Evolutionary conservation across 1,139 yeast genomes (phyloP), one percentile per base, ranked within the genome.

Genomic region (Hemisphaericaspora subhashii): DNA sequence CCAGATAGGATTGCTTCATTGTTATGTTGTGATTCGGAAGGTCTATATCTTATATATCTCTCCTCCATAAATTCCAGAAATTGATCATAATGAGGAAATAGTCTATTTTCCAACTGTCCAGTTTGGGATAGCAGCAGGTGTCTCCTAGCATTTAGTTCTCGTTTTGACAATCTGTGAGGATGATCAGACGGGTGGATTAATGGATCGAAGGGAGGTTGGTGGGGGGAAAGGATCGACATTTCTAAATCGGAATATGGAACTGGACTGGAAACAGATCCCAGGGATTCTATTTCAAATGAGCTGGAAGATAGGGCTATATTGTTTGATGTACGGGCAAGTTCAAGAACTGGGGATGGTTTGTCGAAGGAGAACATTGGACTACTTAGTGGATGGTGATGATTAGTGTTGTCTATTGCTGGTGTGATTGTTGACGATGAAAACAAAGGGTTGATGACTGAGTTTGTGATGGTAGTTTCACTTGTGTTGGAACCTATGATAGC

Each of bases 1-100:
- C 74, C 78, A 27, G 53, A 52, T 31, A 73, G 45, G 0, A 65
- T 49, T 7, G 52, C 57, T 12, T 64, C 71, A 18, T 60, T 55
- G 35, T 60, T 66, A 33, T 63, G 67, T 29, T 74, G 73, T 0
- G 79, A 70, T 7, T 62, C 66, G 4, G 72, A 63, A 2, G 83
- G 78, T 40, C 74, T 64, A 77, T 81, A 80, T 33, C 81, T 58
- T 1, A 73, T 55, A 37, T 79, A 50, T 31, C 77, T 58, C 14
- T 74, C 77, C 47, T 79, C 84, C 75, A 78, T 70, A 34, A 59
- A 62, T 10, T 66, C 68, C 22, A 63, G 58, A 20, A 75, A 58
- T 33, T 57, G 51, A 47, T 67, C 69, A 14, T 53, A 38, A 11
- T 46, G 33, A 8, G 61, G 51, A 21, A 55, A 48, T 10, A 49